Base-by-base conservation (phyloP, 208 protist species). In the Wallacemonas rigidus region DNA sequence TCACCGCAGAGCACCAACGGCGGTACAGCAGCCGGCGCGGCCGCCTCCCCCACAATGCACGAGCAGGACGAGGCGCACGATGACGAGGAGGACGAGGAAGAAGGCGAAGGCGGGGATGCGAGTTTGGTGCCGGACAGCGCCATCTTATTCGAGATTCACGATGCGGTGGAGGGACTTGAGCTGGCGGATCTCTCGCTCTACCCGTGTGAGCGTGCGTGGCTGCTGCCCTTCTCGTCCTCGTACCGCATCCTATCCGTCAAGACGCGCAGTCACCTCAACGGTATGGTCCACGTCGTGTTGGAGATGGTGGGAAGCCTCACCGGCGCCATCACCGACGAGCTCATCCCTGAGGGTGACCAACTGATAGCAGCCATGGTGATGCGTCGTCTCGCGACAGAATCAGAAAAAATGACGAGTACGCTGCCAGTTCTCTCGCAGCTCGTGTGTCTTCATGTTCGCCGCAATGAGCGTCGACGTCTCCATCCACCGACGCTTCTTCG, bases 111-210 rank as follows among this genome's bases (percentile, higher is more conserved):
- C 14, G 69, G 75, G 36, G 80, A 82, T 80, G 67, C 36, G 8
- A 69, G 74, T 44, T n/a, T 38, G n/a, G 61, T 81, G 5, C 90
- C 90, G 1, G 92, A 96, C 65, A 93, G 83, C 74, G 81, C 80
- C 2, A 87, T 96, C 43, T 63, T 96, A 3, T 92, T 96, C 70
- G 92, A 96, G 74, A 79, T 96, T 40, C 82, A 73, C 45, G 48
- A 76, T 71, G 79, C 76, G 0, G 67, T 81, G 14, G 89, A 94
- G 72, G 85, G 67, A 35, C 54, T 96, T 36, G 89, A 96, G 70
- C 51, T 91, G 58, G 86, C 80, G 15, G 89, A 96, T 67, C 57
- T 93, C 15, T 86, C 82, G 45, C 67, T 85, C 67, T 87, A 89
- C 54, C 89, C 92, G 15, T 80, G 87, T 65, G 85, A 92, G 76